These are phyloP conservation scores for Salvia splendens DNA, from an alignment of 257 asterid genomes.

Conservation along the genomic window DNA sequence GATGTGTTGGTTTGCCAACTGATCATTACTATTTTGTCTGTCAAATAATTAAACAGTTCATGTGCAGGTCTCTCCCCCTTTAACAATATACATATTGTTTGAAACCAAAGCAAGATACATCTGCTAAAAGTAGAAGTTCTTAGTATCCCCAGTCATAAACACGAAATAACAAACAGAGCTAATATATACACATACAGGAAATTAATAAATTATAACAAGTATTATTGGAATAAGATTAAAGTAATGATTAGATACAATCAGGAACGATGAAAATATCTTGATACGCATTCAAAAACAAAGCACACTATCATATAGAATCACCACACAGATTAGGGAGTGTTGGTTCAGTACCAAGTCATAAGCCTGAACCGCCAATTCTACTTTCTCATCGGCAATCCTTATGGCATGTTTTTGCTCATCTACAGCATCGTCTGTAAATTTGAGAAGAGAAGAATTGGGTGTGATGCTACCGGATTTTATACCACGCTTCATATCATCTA, in stretches of 20 bases:
- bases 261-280: slow-evolving; percentile 4
- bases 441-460: slow-evolving; percentile 74
- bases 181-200: neutral
- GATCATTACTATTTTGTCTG: too few species aligned
- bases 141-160: slow-evolving; percentile 1
- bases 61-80: too few species aligned
- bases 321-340: neutral
- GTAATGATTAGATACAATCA: neutral
- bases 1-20: too few species aligned
- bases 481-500: slow-evolving; percentile 80
- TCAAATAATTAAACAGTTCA: too few species aligned
- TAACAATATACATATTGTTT: too few species aligned
- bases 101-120: neutral
- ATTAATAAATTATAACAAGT: neutral
- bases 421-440: slow-evolving; percentile 82
- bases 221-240: neutral
- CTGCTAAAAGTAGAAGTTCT: neutral
- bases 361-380: slow-evolving; percentile 81
- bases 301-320: slow-evolving; percentile 1
- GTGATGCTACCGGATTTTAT: slow-evolving; percentile 72
- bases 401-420: slow-evolving; percentile 97
- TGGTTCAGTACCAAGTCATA: slow-evolving; percentile 76
- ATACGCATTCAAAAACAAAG: slow-evolving; percentile 12
- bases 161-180: neutral
- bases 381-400: slow-evolving; percentile 97